Evolutionary conservation across 106 monocot genomes (phyloP).

Genomic region (Allium fistulosum): DNA sequence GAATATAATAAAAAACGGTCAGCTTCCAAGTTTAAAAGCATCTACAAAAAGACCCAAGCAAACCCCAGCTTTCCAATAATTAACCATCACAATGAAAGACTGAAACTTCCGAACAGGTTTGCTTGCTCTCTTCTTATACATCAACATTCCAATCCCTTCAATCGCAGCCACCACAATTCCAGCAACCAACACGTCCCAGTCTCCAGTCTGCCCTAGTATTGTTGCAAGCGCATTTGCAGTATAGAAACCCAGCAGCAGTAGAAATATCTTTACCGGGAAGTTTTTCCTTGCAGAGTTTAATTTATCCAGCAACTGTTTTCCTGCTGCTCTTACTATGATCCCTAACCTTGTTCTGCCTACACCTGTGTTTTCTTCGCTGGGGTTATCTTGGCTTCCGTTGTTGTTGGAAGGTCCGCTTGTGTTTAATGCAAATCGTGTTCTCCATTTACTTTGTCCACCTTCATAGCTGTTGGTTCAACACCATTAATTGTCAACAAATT

Average conservation of each 20-base stretch:
- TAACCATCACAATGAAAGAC: conserved; percentile 62
- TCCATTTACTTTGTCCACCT: conserved; percentile 21
- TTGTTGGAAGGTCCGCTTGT: conserved; percentile 30
- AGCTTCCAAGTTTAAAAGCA: conserved; percentile 95
- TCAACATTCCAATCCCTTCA: conserved; percentile 92
- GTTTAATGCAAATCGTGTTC: conserved; percentile 50
- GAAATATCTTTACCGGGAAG: conserved; percentile 85
- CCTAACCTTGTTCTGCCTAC: conserved; percentile 65
- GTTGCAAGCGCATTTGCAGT: conserved; percentile 94
- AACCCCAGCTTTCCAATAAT: conserved; percentile 93
- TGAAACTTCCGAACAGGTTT: conserved; percentile 42
- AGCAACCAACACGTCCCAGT: conserved; percentile 95
- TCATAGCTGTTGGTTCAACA: conserved; percentile 6
- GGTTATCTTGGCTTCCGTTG: conserved; percentile 20
- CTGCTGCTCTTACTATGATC: conserved; percentile 52
- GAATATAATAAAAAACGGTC: conserved; percentile 1
- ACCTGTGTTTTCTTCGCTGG: conserved; percentile 26
- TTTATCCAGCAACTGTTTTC: conserved; percentile 56
- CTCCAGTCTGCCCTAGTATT: conserved; percentile 93
- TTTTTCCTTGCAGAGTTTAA: conserved; percentile 72
- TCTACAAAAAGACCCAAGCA: conserved; percentile 96
- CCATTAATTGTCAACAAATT: not conserved
- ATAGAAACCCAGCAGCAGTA: conserved; percentile 89
- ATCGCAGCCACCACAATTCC: conserved; percentile 83
- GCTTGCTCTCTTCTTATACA: conserved; percentile 61